A percentile compares a stretch with the other conserved stretches of the same genome.
phyloP scores from a whole-genome alignment of 2,329 filamentous ascomycete species.

The Sclerotinia minor region DNA sequence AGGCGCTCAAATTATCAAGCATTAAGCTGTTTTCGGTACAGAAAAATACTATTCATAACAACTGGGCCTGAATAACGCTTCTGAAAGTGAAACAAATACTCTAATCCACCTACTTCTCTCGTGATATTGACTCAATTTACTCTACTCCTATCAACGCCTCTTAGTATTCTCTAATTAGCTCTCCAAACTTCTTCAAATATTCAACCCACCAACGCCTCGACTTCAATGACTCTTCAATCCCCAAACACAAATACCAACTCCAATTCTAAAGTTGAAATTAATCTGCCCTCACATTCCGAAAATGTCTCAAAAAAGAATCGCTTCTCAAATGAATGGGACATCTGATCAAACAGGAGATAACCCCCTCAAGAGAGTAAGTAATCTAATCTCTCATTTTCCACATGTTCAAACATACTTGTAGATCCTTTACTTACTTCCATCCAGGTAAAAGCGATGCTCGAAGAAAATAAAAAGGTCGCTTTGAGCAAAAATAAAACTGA shows the following conservation, averaged over 20 bases:
- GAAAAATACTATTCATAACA: background rate
- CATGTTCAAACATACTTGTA: background rate
- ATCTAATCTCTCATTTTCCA: background rate
- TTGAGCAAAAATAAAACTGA: background rate
- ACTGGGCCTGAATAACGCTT: no score
- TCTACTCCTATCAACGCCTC: no score
- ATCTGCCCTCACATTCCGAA: background rate
- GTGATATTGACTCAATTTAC: background rate
- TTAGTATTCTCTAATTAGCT: rapidly evolving
- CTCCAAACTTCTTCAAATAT: background rate
- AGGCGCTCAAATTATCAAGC: background rate
- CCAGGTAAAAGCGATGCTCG: background rate
- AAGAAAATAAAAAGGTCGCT: background rate
- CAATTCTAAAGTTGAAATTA: no score
- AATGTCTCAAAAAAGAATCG: background rate
- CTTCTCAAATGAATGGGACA: background rate
- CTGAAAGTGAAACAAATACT: background rate
- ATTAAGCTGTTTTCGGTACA: background rate
- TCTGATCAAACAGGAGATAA: no score
- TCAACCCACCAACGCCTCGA: background rate
- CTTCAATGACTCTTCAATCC: background rate
- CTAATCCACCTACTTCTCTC: no score
- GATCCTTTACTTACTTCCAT: background rate
- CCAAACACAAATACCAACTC: rapidly evolving
- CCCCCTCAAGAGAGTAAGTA: background rate